phyloP scores from a whole-genome alignment of 2,329 filamentous ascomycete species.

The Mariannaea sp. region DNA sequence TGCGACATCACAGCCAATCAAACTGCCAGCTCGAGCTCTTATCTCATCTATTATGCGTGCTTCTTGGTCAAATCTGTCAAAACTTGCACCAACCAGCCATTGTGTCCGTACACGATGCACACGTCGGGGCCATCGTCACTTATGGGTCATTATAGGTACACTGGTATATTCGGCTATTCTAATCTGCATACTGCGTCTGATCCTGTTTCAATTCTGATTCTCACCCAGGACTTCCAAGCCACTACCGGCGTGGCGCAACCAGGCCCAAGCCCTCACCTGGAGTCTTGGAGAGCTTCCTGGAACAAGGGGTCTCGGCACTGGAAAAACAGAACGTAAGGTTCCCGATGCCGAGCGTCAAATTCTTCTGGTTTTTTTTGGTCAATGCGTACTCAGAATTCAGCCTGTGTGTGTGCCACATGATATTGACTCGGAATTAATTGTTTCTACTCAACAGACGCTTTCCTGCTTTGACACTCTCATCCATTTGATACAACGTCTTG shows the following conservation, averaged over 20 bases:
- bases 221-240: too few species aligned
- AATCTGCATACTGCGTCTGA: too few species aligned
- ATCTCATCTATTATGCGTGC: background rate
- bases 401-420: slow-evolving; percentile 4
- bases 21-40: background rate
- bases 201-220: too few species aligned
- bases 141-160: too few species aligned
- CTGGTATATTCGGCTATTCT: too few species aligned
- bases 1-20: slow-evolving; percentile 7
- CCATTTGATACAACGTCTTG: too few species aligned
- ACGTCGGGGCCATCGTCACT: too few species aligned
- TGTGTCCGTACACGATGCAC: too few species aligned
- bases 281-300: slow-evolving; percentile 4
- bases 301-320: slow-evolving; percentile 2
- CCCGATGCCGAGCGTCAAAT: slow-evolving; percentile 3
- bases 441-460: slow-evolving; percentile 7
- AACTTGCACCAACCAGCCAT: too few species aligned
- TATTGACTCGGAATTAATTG: too few species aligned
- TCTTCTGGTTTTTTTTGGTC: too few species aligned
- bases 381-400: slow-evolving; percentile 8
- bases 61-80: background rate
- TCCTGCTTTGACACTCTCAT: too few species aligned
- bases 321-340: background rate
- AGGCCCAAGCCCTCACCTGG: background rate
- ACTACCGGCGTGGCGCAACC: background rate